Base-by-base conservation (phyloP, 352 stramenopile species). In the Pythium vanterpoolii region DNA sequence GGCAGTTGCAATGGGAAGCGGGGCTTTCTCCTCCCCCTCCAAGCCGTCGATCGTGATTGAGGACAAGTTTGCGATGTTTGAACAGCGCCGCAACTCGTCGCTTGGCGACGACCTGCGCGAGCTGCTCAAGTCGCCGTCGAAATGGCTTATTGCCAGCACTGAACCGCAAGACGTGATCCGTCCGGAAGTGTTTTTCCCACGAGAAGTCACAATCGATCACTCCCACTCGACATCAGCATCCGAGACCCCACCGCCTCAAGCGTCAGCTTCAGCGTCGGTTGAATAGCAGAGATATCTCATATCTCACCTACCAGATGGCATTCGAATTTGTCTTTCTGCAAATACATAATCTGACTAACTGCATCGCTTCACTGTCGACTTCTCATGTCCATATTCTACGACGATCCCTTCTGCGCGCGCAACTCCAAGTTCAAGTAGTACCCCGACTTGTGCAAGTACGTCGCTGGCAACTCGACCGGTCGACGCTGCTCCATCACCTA, bases 361-460 rank as follows among this genome's bases (percentile, higher is more conserved):
- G 40, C 40, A 46, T 46, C 40, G 8, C 33, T 14, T 39, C 8
- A 14, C 14, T 14, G 33, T 46, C 38, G 5, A 28, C 40, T 11
- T 16, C n/a, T 27, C 40, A 16, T 24, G 7, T 46, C n/a, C n/a
- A n/a, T n/a, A n/a, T 9, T 23, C 57, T 64, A 45, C 30, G 36
- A 58, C 19, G 50, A 28, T 21, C 62, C 45, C 43, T 79, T 78
- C 62, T 87, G 71, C 24, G 89, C 83, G 28, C 77, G 82, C 34
- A 91, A 68, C 28, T 92, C 79, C 27, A 72, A 66, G 56, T 73
- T 89, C 16, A 94, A 62, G 60, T 72, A 92, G 69, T 86, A 94
- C 0, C 82, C 82, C 1, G 73, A 66, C 66, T 94, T 94, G 77
- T 94, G 84, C 56, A 94, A 56, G 55, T 91, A 89, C 45, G 84